A percentile compares a stretch with the other conserved stretches of the same genome.
Conservation (phyloP, 2,329 filamentous ascomycete species). For the Colletotrichum eleusines region DNA sequence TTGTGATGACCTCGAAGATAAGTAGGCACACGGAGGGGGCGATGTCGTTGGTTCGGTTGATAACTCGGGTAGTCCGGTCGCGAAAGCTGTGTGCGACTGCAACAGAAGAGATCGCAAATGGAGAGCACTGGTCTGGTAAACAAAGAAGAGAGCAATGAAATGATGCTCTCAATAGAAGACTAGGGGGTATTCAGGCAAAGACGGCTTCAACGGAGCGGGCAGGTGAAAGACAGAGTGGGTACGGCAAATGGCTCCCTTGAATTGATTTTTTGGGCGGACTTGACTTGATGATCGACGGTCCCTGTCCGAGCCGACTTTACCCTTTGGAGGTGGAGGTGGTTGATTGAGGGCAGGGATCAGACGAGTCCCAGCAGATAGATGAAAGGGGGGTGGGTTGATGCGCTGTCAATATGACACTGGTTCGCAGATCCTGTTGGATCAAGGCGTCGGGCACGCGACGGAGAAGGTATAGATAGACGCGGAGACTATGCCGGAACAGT, state of each 20-base stretch:
- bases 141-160: background rate
- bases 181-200: constrained; percentile 2
- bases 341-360: constrained; percentile 31
- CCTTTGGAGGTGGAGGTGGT: constrained; percentile 19
- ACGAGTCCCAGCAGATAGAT: constrained; percentile 26
- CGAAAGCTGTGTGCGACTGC: background rate
- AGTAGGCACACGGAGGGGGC: background rate
- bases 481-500: background rate
- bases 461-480: background rate
- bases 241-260: constrained; percentile 18
- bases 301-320: constrained; percentile 28
- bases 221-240: background rate
- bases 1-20: constrained; percentile 14
- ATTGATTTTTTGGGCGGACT: constrained; percentile 26
- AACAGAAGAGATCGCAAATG: background rate
- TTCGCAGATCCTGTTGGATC: constrained; percentile 19
- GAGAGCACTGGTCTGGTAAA: background rate
- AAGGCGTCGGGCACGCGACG: constrained; percentile 22
- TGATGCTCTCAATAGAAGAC: background rate
- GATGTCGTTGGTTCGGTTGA: constrained; percentile 8
- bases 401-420: constrained; percentile 39
- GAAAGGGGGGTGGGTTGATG: constrained; percentile 34
- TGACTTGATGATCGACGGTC: constrained; percentile 35
- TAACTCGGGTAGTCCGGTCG: constrained; percentile 2
- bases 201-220: constrained; percentile 13